Evolutionary conservation across 495 filamentous ascomycete species (phyloP).

Genomic region (Pyrenula aspistea): DNA sequence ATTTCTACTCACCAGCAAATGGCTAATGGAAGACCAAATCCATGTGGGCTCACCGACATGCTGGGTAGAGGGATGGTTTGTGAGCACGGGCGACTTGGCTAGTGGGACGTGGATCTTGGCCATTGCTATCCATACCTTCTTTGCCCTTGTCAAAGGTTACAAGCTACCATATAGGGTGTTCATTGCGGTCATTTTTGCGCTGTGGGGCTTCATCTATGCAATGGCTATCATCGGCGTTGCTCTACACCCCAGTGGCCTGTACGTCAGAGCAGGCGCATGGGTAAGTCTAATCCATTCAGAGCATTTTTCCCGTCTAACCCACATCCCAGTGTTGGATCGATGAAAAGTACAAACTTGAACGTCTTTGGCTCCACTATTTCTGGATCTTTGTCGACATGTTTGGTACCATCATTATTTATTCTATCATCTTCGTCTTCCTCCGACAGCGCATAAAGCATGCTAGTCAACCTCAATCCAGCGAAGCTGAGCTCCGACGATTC

Average conservation of each 20-base stretch:
- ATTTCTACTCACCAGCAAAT: slow-evolving; percentile 54
- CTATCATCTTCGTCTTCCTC: slow-evolving; percentile 49
- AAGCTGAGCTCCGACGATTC: slow-evolving; percentile 26
- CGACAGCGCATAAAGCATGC: slow-evolving; percentile 32
- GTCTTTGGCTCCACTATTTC: slow-evolving; percentile 65
- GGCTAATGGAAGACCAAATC: slow-evolving; percentile 44
- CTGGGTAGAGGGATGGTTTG: slow-evolving; percentile 59
- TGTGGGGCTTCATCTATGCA: slow-evolving; percentile 49
- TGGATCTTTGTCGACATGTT: slow-evolving; percentile 67
- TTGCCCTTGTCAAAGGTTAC: slow-evolving; percentile 46
- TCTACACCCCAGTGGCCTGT: slow-evolving; percentile 42
- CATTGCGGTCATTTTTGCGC: slow-evolving; percentile 29
- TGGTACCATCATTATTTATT: slow-evolving; percentile 51
- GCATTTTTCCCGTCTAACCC: slow-evolving; percentile 4
- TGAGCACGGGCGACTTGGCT: slow-evolving; percentile 57
- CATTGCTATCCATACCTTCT: slow-evolving; percentile 59
- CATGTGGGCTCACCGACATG: slow-evolving; percentile 43
- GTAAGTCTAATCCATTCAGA: slow-evolving; percentile 22
- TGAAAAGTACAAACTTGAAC: slow-evolving; percentile 41
- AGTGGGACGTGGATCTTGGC: slow-evolving; percentile 60
- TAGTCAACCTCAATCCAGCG: slow-evolving; percentile 22
- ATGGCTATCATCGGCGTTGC: slow-evolving; percentile 44
- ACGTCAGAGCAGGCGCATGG: slow-evolving; percentile 50
- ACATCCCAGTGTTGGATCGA: slow-evolving; percentile 57
- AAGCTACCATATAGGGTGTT: slow-evolving; percentile 43